Conservation (phyloP, 176 grass and related monocot genomes). For the Rhipidocladum racemiflorum region DNA sequence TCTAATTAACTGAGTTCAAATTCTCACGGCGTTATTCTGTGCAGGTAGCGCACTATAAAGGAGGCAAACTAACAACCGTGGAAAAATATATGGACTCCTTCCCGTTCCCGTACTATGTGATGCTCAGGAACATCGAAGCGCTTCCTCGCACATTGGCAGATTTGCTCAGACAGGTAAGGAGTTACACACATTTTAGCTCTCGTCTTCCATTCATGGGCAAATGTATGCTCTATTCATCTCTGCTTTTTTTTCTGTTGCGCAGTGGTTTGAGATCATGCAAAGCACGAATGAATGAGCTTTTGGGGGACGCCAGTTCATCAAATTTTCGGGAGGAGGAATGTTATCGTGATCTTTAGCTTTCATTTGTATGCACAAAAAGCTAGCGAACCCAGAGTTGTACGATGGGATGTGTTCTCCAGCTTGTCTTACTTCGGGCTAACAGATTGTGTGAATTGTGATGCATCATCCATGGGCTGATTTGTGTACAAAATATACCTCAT, state of each 20-base stretch:
- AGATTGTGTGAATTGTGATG: neutral
- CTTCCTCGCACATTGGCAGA: slow-evolving; percentile 89
- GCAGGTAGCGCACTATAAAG: slow-evolving; percentile 59
- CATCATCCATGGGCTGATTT: neutral
- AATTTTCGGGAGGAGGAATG: neutral
- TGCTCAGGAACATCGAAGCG: slow-evolving; percentile 75
- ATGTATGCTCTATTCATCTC: neutral
- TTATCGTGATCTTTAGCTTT: neutral
- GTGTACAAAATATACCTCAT: slow-evolving; percentile 31
- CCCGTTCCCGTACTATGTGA: slow-evolving; percentile 86
- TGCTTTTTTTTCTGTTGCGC: slow-evolving; percentile 33
- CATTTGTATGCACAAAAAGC: neutral
- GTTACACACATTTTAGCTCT: neutral
- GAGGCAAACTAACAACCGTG: slow-evolving; percentile 22
- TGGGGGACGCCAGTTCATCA: neutral
- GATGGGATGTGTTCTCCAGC: neutral
- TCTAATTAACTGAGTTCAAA: slow-evolving; percentile 8
- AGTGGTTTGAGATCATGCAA: slow-evolving; percentile 99
- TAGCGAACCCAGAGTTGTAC: neutral
- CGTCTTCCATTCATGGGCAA: neutral
- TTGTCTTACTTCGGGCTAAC: neutral
- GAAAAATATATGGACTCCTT: slow-evolving; percentile 75
- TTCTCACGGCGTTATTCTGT: slow-evolving; percentile 18
- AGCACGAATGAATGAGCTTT: slow-evolving; percentile 47
- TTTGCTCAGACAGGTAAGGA: slow-evolving; percentile 83